Conservation (phyloP, 176 grass and related monocot genomes). For the Phoenix dactylifera region DNA sequence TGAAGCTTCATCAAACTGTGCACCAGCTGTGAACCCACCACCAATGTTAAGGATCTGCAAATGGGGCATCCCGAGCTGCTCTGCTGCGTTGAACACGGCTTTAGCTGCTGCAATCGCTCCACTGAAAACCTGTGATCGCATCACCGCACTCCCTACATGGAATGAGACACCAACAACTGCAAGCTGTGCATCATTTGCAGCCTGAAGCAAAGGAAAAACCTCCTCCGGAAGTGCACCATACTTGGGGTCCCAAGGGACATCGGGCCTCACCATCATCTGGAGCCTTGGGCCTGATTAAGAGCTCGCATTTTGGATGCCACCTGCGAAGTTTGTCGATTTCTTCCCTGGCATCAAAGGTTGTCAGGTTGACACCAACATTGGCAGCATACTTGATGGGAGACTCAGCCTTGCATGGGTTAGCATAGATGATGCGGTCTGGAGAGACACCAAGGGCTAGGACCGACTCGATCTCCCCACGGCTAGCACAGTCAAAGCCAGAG, state of each 20-base stretch:
- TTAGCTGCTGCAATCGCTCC: too few species aligned
- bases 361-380: conserved; percentile 17
- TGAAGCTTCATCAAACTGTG: conserved; percentile 13
- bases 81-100: too few species aligned
- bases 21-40: conserved; percentile 20
- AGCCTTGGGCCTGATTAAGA: conserved; percentile 36
- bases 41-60: conserved; percentile 1
- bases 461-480: conserved; percentile 32
- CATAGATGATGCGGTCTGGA: conserved; percentile 14
- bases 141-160: conserved; percentile 29
- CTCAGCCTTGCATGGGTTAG: conserved; percentile 43
- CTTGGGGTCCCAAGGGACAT: conserved; percentile 24
- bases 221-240: conserved; percentile 25
- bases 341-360: conserved; percentile 30
- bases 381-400: conserved; percentile 31
- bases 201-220: conserved; percentile 25
- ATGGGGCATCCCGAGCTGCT: too few species aligned
- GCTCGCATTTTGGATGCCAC: conserved; percentile 21
- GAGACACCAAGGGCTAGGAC: conserved; percentile 19
- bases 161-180: conserved; percentile 24
- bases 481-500: conserved; percentile 31
- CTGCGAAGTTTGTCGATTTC: conserved; percentile 29
- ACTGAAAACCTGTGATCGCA: too few species aligned
- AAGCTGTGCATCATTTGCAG: conserved; percentile 10
- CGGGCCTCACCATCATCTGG: conserved; percentile 18